Base-by-base conservation (phyloP, 139 green algal genomes). In the Spirogloea muscicola region DNA sequence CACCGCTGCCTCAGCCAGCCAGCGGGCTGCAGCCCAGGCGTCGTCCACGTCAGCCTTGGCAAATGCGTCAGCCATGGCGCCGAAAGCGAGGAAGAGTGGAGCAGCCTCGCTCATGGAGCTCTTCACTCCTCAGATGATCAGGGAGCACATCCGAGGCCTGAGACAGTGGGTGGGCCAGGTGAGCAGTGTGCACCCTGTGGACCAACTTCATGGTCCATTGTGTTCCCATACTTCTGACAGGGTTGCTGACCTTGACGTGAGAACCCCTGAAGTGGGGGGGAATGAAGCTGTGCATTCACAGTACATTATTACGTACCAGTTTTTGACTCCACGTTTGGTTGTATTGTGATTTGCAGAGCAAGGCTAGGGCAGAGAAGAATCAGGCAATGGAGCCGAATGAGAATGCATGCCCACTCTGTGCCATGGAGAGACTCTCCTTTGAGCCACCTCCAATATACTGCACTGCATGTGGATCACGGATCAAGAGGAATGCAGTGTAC, bases 401-500 rank as follows among this genome's bases (percentile, higher is more conserved):
- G 49, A 84, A 87, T 25, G 68, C 63, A 40, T 97, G 92, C 88
- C 84, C 81, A 31, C 86, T 90, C 10, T 98, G 93, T 80, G 49
- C 71, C 31, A 77, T 87, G 3, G 89, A 88, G 33, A 90, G 89
- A 57, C 86, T 97, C 29, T 90, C 84, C 5, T 98, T 97, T 80
- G 94, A 98, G 86, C 94, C 94, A 34, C 90, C 91, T 16, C 86
- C 89, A 29, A 76, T 98, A 46, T 97, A 96, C 85, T 99, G 94
- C 86, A 89, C 85, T 25, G 51, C 52, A 40, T 99, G 94, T 79
- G 86, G 79, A 1, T 77, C 87, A 65, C 89, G 90, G 52, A 96
- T 99, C 86, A 97, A 98, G 86, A 86, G 91, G 58, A 88, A 91
- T 41, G 40, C 48, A 81, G 73, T 38, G 81, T 90, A 42, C 34